Evolutionary conservation across 768 basidiomycete genomes (phyloP), one percentile per base, ranked within the genome.

Genomic region (Cytidiella melzeri): DNA sequence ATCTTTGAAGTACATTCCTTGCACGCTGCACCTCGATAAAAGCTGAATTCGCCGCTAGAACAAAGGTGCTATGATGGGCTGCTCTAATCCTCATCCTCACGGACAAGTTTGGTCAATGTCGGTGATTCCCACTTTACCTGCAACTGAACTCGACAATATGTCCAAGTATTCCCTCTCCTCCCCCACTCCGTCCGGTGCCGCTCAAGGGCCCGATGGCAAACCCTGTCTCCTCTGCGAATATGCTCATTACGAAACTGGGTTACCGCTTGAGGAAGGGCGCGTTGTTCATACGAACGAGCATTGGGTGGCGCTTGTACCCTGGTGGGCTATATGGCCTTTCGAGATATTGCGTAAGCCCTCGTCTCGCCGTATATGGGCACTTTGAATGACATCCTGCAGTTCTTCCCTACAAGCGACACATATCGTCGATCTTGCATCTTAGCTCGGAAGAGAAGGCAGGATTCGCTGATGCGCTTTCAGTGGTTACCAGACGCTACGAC

Each of bases 291-390:
- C 74, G 62, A 88, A 89, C 58, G 77, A 80, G 15, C 76, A 86
- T 59, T 96, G 90, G 79, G 73, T 87, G 2, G 90, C 84, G 0
- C 61, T 95, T 1, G 92, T 94, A 3, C 93, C 93, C 2, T 95
- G 90, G 84, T 96, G 93, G 93, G 93, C 92, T 5, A 79, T 80
- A 26, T 96, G 92, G 93, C 93, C 93, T 0, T 96, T 83, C 61
- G 93, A 96, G 64, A 73, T 84, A 15, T 67, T 94, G 57, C 62
- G 87, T 86, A 57, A 58, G 73, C 67, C 1, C n/a, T n/a, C n/a
- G n/a, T n/a, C n/a, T n/a, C n/a, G n/a, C n/a, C n/a, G n/a, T n/a
- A n/a, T n/a, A n/a, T n/a, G n/a, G n/a, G n/a, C n/a, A n/a, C n/a
- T n/a, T n/a, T n/a, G n/a, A n/a, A n/a, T n/a, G n/a, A n/a, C n/a